Conservation (phyloP, 78 protist species). For the Anaeramoeba flamelloides region DNA sequence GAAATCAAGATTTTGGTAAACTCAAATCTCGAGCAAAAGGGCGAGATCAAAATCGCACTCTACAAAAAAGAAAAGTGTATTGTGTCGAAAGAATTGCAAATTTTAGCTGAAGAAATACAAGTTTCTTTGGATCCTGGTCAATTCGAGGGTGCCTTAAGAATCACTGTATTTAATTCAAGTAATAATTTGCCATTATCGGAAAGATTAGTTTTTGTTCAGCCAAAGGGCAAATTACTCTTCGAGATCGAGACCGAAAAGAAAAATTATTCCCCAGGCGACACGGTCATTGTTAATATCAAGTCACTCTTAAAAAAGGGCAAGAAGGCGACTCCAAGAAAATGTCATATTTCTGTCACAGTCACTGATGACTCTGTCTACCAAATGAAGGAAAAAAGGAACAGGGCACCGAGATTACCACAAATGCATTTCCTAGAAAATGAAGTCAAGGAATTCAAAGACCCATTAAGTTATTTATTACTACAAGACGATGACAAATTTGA, state of each 20-base stretch:
- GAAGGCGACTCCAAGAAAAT: background rate
- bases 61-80: background rate
- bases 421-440: constrained; percentile 16
- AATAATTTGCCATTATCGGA: background rate
- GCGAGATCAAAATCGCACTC: background rate
- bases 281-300: background rate
- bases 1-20: background rate
- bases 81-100: background rate
- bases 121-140: background rate
- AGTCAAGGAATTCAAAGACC: constrained; percentile 11
- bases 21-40: background rate
- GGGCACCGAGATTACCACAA: constrained; percentile 16
- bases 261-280: background rate
- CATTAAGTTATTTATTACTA: constrained; percentile 8
- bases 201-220: background rate
- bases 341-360: constrained; percentile 14
- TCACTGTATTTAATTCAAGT: background rate
- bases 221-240: background rate
- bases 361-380: constrained; percentile 19
- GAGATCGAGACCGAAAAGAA: background rate
- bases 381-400: background rate
- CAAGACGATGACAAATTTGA: constrained; percentile 7
- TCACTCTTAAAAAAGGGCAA: background rate
- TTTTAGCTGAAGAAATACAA: no score
- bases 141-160: background rate